Evolutionary conservation across 176 grass and related monocot species (phyloP), one percentile per base, ranked within the genome.

Genomic region (Ensete glaucum): DNA sequence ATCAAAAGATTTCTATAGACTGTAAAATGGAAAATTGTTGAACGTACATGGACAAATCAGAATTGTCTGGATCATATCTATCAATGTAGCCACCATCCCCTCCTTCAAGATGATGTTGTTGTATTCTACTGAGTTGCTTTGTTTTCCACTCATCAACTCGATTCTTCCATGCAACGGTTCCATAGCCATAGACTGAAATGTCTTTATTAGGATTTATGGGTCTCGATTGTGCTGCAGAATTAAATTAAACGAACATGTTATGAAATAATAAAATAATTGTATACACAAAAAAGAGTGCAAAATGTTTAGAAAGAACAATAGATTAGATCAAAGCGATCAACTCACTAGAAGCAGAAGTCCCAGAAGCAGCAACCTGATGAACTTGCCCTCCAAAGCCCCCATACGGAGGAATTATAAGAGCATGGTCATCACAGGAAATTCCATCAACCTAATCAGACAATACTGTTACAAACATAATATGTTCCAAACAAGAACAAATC

Each of bases 161-260:
- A 49, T 80, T 77, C 29, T 83, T 87, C 85, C 85, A 87, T 34
- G 85, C 81, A 80, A 87, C 81, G 9, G 81, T 76, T 76, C 85
- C 85, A 49, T 83, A 83, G 4, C 81, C 85, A 80, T 87, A 83
- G 11, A 83, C 9, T 68, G 85, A 52, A 74, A 87, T 50, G 23
- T 87, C 81, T 70, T 87, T 87, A 13, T 76, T 80, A 27, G 85
- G 85, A 64, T 83, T 83, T 65, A 87, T 83, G 19, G 71, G 81
- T 71, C 76, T 87, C 50, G 50, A 51, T 77, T 76, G 43, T 73
- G 75, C 70, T 81, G 70, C 69, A 22, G 48, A 71, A 71, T n/a
- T 71, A 52, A 49, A 11, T 52, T 43, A 51, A 21, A 49, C 21
- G n/a, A 71, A 9, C 8, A 19, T 51, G 68, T 51, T 21, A 71